Evolutionary conservation across 768 basidiomycete species (phyloP).

Genomic region (Pleurotus salmoneostramineus): DNA sequence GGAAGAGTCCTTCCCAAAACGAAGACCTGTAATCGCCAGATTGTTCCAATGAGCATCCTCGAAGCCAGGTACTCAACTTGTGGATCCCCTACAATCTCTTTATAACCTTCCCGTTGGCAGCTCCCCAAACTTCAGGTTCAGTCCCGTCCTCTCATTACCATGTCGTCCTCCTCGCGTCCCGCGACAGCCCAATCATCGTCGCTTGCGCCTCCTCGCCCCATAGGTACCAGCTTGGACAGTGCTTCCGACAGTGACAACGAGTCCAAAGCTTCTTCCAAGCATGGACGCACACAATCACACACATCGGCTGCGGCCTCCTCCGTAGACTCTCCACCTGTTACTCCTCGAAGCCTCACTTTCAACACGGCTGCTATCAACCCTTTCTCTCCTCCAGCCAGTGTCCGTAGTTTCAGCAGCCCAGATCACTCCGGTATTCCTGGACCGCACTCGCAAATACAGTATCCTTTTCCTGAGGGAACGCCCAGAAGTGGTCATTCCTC

Average conservation of each 20-base stretch:
- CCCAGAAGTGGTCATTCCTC: slow-evolving; percentile 35
- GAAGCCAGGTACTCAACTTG: slow-evolving; percentile 4
- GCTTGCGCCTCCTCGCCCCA: slow-evolving; percentile 27
- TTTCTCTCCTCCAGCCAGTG: slow-evolving; percentile 49
- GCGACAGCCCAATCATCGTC: slow-evolving; percentile 19
- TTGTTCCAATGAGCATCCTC: neutral
- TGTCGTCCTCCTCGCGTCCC: neutral
- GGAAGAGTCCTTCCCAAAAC: neutral
- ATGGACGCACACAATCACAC: slow-evolving; percentile 34
- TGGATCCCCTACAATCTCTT: neutral
- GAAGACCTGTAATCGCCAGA: neutral
- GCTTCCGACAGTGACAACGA: slow-evolving; percentile 26
- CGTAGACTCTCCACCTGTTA: slow-evolving; percentile 33
- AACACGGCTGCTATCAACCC: slow-evolving; percentile 31
- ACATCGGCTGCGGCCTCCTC: slow-evolving; percentile 24
- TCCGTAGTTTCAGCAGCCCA: slow-evolving; percentile 37
- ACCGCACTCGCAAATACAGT: slow-evolving; percentile 18
- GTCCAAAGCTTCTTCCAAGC: slow-evolving; percentile 18
- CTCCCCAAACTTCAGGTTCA: neutral
- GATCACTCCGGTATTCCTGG: slow-evolving; percentile 22
- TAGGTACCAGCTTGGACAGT: slow-evolving; percentile 22
- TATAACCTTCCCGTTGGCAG: neutral
- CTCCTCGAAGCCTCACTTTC: slow-evolving; percentile 36
- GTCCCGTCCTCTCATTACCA: neutral
- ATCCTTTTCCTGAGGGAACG: slow-evolving; percentile 29